Evolutionary conservation across 495 filamentous ascomycete genomes (phyloP).

Genomic region (Pseudomonodictys pantanalensis): DNA sequence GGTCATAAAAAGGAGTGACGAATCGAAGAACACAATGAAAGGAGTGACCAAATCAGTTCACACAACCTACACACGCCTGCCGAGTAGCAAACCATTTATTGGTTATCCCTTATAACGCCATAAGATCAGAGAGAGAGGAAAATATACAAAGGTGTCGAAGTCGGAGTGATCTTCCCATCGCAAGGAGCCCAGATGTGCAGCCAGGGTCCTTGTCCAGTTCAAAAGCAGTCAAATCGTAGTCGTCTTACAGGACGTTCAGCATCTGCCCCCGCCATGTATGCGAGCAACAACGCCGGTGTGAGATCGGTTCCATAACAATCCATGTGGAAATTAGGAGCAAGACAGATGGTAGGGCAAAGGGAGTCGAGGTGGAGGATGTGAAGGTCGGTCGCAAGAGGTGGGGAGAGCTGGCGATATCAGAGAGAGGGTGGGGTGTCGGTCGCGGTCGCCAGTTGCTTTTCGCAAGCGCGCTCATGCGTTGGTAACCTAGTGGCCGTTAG

Average conservation of each 20-base stretch:
- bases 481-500: constrained; percentile 30
- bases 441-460: not conserved
- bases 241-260: no score
- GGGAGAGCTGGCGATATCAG: not conserved
- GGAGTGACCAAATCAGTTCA: not conserved
- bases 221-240: no score
- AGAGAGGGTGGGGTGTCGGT: constrained; percentile 1
- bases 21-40: not conserved
- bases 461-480: constrained; percentile 21
- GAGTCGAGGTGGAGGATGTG: not conserved
- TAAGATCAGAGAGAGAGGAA: not conserved
- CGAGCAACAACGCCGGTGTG: no score
- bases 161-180: no score
- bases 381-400: not conserved
- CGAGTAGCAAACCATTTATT: not conserved
- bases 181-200: no score
- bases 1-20: constrained; percentile 10
- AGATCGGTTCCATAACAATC: no score
- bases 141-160: not conserved
- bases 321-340: no score
- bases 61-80: not conserved
- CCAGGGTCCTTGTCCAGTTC: no score
- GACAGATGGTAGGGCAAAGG: constrained; percentile 9
- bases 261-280: no score
- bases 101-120: not conserved